Evolutionary conservation across 371 early-diverging fungal species (phyloP), one percentile per base, ranked within the genome.

Genomic region (Encephalitozoon intestinalis): DNA sequence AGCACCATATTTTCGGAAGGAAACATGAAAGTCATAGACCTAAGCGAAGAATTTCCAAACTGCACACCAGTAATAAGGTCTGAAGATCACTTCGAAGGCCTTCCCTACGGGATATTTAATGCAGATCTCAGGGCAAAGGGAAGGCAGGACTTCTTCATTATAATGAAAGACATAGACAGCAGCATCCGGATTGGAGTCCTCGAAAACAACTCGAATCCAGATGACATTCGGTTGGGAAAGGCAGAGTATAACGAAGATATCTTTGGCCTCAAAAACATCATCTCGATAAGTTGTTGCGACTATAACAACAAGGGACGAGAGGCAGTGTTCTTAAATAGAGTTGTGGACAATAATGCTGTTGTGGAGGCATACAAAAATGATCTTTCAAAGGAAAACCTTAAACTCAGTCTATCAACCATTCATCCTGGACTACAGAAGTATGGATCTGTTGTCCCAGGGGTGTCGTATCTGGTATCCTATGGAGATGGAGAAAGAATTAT

Each of bases 401-500:
- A 81, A 50, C 63, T 81, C 3, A 78, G 81, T 46, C 40, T 81
- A 26, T 54, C 77, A 0, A 53, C 81, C 4, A 54, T 73, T 11
- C 28, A 52, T 34, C 37, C 39, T 73, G 46, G 63, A 8, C 30
- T 58, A 11, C n/a, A 44, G 9, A 66, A 40, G 37, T 63, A 63
- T 39, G 54, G 73, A 25, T 41, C 53, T 26, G 52, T 67, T 21
- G 53, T 76, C 18, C 66, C 79, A 8, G 83, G 83, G 8, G 72
- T 72, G 9, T 49, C 76, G 1, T 76, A 80, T 76, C 46, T 78
- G n/a, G 65, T 80, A 40, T 51, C 67, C 18, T 70, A 71, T n/a
- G 51, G 74, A 40, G 73, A 83, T 51, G 79, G 75, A 37, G 67
- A 69, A 9, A 51, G 71, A 25, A 49, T 79, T 0, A 34, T 66